Conservation (phyloP, 441 rosid genomes). For the Euphorbia celastroides region DNA sequence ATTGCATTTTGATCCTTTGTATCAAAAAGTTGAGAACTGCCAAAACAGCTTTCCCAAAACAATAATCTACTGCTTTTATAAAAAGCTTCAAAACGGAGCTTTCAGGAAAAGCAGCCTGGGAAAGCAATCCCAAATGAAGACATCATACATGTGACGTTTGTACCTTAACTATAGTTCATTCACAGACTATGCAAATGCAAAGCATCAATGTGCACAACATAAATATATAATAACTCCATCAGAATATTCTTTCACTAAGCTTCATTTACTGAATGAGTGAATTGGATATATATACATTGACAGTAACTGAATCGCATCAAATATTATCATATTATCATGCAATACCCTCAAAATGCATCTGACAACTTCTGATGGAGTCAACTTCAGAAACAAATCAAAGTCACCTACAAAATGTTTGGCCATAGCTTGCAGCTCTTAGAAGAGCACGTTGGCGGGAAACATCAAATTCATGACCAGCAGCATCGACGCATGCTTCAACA, state of each 20-base stretch:
- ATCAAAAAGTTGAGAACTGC: too few relatives aligned
- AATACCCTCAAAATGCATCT: slow-evolving; percentile 2
- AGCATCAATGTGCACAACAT: background rate
- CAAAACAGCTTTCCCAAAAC: too few relatives aligned
- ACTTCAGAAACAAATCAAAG: slow-evolving; percentile 19
- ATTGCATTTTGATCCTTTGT: too few relatives aligned
- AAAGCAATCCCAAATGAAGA: too few relatives aligned
- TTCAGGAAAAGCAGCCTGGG: too few relatives aligned
- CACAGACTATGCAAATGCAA: background rate
- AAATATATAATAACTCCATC: background rate
- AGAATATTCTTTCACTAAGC: background rate
- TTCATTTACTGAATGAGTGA: background rate
- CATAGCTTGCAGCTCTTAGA: slow-evolving; percentile 97
- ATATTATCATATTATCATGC: slow-evolving; percentile 2
- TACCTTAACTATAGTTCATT: background rate
- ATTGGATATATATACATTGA: background rate
- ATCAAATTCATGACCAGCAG: slow-evolving; percentile 95
- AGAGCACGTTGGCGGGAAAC: slow-evolving; percentile 71
- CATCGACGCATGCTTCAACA: slow-evolving; percentile 93
- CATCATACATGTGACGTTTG: background rate
- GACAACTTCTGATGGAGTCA: slow-evolving; percentile 9
- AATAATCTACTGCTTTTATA: too few relatives aligned
- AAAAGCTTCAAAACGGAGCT: too few relatives aligned
- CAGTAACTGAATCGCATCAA: background rate
- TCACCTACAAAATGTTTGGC: slow-evolving; percentile 99